Conservation (phyloP, 1,139 yeast genomes). For the Lodderomyces orthopsilosis region DNA sequence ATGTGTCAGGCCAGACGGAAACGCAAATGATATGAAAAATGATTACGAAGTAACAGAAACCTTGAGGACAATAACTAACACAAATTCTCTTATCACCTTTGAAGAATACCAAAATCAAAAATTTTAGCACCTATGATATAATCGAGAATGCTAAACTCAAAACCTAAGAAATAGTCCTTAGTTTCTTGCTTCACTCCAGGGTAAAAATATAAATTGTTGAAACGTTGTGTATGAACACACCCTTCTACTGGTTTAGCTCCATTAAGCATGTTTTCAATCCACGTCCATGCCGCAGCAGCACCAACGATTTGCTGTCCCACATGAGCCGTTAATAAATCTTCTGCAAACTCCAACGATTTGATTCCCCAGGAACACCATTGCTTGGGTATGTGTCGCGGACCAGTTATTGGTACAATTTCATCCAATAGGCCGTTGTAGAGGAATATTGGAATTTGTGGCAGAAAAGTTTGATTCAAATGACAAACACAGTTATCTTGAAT, state of each 20-base stretch:
- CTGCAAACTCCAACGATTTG: conserved; percentile 28
- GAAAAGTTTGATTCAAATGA: conserved; percentile 10
- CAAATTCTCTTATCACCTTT: background rate
- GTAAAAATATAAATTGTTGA: conserved; percentile 8
- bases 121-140: background rate
- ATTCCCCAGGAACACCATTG: conserved; percentile 33
- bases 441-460: conserved; percentile 34
- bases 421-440: conserved; percentile 33
- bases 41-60: no score
- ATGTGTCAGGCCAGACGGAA: no score
- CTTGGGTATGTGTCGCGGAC: conserved; percentile 23
- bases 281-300: conserved; percentile 29
- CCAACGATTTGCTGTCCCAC: conserved; percentile 26
- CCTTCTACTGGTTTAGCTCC: conserved; percentile 11
- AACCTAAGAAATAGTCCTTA: conserved; percentile 6
- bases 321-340: conserved; percentile 26
- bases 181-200: conserved; percentile 5
- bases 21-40: no score
- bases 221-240: conserved; percentile 9
- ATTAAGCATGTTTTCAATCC: conserved; percentile 18
- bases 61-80: no score
- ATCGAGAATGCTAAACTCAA: conserved; percentile 2
- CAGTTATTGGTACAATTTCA: conserved; percentile 26
- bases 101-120: background rate
- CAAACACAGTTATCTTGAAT: conserved; percentile 23